These are phyloP conservation scores for Rhodotorula sphaerocarpa DNA, from an alignment of 768 basidiomycete genomes.

Conservation along the genomic window DNA sequence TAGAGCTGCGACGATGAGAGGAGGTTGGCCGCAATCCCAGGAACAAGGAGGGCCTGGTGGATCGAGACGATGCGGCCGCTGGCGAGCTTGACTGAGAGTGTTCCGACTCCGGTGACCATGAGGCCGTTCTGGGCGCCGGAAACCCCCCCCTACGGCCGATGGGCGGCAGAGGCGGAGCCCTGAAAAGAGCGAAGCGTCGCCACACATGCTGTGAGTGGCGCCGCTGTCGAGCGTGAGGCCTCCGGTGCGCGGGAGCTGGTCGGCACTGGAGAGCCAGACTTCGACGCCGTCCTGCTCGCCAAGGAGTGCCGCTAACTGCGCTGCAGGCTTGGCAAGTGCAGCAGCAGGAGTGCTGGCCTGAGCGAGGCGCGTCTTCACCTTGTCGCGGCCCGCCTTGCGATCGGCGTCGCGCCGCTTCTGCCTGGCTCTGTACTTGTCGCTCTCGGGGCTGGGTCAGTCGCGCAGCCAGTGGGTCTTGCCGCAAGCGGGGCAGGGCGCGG, in stretches of 20 bases:
- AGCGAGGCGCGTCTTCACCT: too few relatives aligned
- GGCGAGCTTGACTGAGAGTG: background rate
- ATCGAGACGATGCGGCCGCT: background rate
- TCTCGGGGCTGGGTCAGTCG: too few relatives aligned
- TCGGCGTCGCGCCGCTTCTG: too few relatives aligned
- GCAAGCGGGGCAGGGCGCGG: too few relatives aligned
- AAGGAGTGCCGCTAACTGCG: too few relatives aligned
- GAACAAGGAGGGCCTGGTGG: constrained; percentile 6
- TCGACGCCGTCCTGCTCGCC: background rate
- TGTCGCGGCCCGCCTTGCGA: too few relatives aligned
- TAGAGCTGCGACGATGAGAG: constrained; percentile 1
- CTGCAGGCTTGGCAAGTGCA: too few relatives aligned
- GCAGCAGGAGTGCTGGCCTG: too few relatives aligned
- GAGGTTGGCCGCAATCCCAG: constrained; percentile 7
- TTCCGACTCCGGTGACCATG: constrained; percentile 5
- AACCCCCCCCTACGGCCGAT: constrained; percentile 10
- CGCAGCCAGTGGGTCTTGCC: too few relatives aligned
- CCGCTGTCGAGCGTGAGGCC: background rate
- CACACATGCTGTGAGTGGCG: constrained; percentile 2
- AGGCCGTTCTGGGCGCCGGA: background rate
- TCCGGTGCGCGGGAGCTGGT: too few relatives aligned
- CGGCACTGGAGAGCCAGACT: background rate
- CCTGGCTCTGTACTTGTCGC: too few relatives aligned
- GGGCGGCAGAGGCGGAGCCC: background rate
- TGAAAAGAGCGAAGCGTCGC: background rate